Conservation (phyloP, 2,329 filamentous ascomycete species). For the Pyrenochaeta sp. region DNA sequence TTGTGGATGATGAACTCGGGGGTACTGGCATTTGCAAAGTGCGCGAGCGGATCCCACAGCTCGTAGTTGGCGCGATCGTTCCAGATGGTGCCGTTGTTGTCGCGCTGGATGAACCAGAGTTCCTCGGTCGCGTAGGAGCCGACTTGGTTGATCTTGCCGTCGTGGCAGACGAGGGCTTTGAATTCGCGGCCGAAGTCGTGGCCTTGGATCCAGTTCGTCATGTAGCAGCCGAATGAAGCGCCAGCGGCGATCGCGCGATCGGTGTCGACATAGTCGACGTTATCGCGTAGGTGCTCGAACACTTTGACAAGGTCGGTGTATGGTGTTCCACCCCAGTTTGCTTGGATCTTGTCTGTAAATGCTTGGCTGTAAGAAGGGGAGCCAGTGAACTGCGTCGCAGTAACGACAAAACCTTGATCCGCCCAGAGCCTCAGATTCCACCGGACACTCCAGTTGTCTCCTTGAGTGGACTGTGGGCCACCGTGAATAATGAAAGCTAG, state of each 20-base stretch:
- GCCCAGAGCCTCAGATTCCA: constrained; percentile 89
- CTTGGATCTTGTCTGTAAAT: constrained; percentile 77
- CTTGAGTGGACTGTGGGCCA: constrained; percentile 79
- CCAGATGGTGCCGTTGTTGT: constrained; percentile 52
- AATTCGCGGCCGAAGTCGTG: constrained; percentile 83
- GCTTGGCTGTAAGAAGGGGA: constrained; percentile 82
- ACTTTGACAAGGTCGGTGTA: constrained; percentile 83
- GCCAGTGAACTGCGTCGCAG: constrained; percentile 83
- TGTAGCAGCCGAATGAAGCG: constrained; percentile 60
- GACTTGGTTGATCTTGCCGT: constrained; percentile 76
- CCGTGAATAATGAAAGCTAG: constrained; percentile 83
- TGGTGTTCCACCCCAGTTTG: constrained; percentile 84
- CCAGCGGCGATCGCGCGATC: constrained; percentile 76
- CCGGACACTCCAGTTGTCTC: constrained; percentile 77
- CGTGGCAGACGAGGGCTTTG: constrained; percentile 87
- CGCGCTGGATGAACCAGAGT: constrained; percentile 61
- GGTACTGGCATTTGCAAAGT: constrained; percentile 76
- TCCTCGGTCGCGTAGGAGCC: constrained; percentile 60
- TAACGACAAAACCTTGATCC: constrained; percentile 84
- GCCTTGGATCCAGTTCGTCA: constrained; percentile 85
- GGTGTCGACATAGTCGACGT: constrained; percentile 74
- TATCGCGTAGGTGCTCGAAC: constrained; percentile 75
- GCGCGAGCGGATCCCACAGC: constrained; percentile 65
- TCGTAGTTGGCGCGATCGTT: constrained; percentile 59
- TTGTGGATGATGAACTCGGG: constrained; percentile 92